phyloP scores from a whole-genome alignment of 345 rosid species.

The Garcia nutans region DNA sequence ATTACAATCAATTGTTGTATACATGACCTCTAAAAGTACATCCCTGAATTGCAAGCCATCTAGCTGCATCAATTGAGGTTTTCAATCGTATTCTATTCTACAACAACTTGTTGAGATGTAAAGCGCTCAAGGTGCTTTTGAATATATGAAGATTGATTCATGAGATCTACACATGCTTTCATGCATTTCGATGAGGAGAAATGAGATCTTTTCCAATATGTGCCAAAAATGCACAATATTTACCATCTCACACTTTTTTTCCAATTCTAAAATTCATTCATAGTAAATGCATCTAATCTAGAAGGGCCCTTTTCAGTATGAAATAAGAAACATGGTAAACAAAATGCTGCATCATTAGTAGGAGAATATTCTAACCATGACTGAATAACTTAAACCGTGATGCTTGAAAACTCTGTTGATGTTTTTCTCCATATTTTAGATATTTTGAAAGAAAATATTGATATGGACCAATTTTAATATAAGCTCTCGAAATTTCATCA shows the following conservation, averaged over 20 bases:
- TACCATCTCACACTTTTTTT: neutral
- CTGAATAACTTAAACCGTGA: no score
- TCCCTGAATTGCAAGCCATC: constrained; percentile 7
- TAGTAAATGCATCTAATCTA: neutral
- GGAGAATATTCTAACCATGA: no score
- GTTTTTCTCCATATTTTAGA: no score
- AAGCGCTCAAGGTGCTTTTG: neutral
- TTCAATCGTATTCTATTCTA: neutral
- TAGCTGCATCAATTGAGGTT: neutral
- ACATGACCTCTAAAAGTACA: constrained; percentile 12
- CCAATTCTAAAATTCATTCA: neutral
- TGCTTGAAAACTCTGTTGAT: no score
- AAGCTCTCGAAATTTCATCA: no score
- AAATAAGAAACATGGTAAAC: neutral
- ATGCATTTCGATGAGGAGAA: neutral
- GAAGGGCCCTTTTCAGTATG: neutral
- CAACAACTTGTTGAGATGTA: neutral
- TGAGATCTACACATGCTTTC: neutral
- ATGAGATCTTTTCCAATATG: neutral
- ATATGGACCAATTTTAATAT: no score
- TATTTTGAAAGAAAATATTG: no score
- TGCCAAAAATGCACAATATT: neutral
- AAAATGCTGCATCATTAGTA: neutral
- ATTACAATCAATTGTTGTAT: no score
- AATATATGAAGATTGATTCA: neutral